A percentile compares a stretch with the other conserved stretches of the same genome.
phyloP scores from a whole-genome alignment of 108 stramenopile species.

The Cylindrotheca closterium region DNA sequence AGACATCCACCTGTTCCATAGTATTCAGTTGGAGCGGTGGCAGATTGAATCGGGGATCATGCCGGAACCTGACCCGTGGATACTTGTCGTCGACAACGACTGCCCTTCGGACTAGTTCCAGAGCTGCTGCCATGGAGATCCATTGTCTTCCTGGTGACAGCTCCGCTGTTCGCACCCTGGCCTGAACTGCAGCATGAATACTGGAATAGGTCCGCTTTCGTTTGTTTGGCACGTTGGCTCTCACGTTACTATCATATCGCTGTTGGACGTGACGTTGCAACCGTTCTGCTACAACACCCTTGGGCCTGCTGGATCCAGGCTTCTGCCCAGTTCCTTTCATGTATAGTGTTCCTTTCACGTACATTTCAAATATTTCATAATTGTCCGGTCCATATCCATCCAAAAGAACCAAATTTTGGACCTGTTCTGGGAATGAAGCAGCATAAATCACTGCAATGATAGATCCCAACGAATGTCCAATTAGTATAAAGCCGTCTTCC shows the following conservation, averaged over 20 bases:
- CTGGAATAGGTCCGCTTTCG: conserved; percentile 20
- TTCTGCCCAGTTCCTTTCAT: background rate
- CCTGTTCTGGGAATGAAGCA: conserved; percentile 68
- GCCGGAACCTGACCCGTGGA: conserved; percentile 46
- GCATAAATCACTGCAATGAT: conserved; percentile 50
- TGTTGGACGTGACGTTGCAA: conserved; percentile 7
- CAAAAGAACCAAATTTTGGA: conserved; percentile 45
- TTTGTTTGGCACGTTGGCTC: background rate
- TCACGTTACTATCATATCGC: conserved; percentile 3
- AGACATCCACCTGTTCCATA: conserved; percentile 17
- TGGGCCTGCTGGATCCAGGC: background rate
- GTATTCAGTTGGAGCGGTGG: conserved; percentile 61
- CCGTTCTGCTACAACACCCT: conserved; percentile 1
- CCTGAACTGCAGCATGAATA: conserved; percentile 42
- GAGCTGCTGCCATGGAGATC: conserved; percentile 56
- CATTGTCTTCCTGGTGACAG: conserved; percentile 64
- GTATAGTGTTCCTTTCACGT: background rate
- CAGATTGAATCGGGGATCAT: conserved; percentile 69
- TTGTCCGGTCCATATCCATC: conserved; percentile 61
- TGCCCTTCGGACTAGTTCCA: conserved; percentile 53
- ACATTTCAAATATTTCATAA: too few species aligned
- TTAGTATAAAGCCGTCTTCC: conserved; percentile 36
- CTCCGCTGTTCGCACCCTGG: conserved; percentile 47
- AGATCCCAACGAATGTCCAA: conserved; percentile 78
- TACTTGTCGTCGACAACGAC: background rate